Evolutionary conservation across 1,139 yeast genomes (phyloP), one percentile per base, ranked within the genome.

Genomic region (Chernovozyma sophiae-reginae): DNA sequence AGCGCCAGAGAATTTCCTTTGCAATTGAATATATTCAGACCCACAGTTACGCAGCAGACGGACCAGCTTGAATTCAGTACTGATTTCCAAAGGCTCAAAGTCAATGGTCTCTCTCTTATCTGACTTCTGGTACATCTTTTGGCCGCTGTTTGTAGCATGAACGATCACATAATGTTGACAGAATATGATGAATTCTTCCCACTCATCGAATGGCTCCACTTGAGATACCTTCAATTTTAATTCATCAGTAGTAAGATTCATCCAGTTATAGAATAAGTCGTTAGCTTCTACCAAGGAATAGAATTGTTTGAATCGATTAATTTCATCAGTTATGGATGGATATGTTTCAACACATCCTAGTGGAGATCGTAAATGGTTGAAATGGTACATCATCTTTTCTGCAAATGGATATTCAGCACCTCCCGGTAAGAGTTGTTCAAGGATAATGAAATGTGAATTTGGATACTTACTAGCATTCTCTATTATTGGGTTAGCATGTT

Each of bases 101-200:
- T 20, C 8, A 20, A 20, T 6, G 10, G 23, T 6, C 10, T 10
- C 38, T 5, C 32, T 22, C 32, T 48, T 32, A 7, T 28, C 31
- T 10, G 31, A 12, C 15, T 7, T 7, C 6, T n/a, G 24, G 23
- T 36, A 30, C 11, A 32, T 17, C 6, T 30, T 20, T 12, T 29
- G 35, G 32, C 40, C 40, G n/a, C 42, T 42, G 49, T 74, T 78
- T 1, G 80, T 69, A 1, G 89, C 86, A 55, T 83, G 89, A 3
- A 81, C 65, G 25, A 83, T 66, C 28, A 81, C 67, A 52, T 86
- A 86, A 53, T 85, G 94, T 48, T 84, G 94, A 44, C 89, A 79
- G 51, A 84, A 86, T 14, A 83, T 55, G 22, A 81, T 72, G 45
- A 85, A 85, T 55, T 86, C 95, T 56, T 86, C 95, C 79, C 86